Percentiles rank a stretch among this genome's conserved stretches.
These are phyloP conservation scores for Xylariaceae sp. DNA, from an alignment of 2,329 filamentous ascomycete genomes.

Conservation along the genomic window DNA sequence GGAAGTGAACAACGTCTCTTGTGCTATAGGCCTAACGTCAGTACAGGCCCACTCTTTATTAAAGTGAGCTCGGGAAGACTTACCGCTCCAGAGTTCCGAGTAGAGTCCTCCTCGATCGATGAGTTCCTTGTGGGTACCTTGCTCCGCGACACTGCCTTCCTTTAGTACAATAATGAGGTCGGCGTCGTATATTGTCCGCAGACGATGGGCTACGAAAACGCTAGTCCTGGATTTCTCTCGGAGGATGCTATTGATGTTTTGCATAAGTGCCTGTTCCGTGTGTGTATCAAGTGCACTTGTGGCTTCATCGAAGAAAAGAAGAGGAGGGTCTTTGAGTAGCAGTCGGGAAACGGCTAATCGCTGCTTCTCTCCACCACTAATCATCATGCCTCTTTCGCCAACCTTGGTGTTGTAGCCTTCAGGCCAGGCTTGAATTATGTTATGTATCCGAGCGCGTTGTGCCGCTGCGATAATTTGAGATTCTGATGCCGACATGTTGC, in stretches of 20 bases:
- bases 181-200: constrained; percentile 92
- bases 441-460: constrained; percentile 81
- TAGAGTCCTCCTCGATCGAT: constrained; percentile 82
- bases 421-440: constrained; percentile 78
- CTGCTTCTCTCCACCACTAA: constrained; percentile 93
- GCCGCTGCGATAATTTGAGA: constrained; percentile 80
- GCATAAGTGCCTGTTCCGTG: constrained; percentile 87
- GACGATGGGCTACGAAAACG: constrained; percentile 90
- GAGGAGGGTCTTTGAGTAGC: constrained; percentile 84
- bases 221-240: constrained; percentile 88
- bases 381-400: constrained; percentile 95
- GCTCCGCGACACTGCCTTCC: constrained; percentile 84
- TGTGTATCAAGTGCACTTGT: constrained; percentile 92
- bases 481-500: constrained; percentile 75
- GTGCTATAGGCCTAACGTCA: constrained; percentile 18
- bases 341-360: constrained; percentile 82
- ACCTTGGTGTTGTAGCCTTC: constrained; percentile 92
- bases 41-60: neutral
- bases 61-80: constrained; percentile 45
- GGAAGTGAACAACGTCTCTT: constrained; percentile 24
- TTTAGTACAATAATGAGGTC: constrained; percentile 91
- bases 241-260: constrained; percentile 91
- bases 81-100: constrained; percentile 87
- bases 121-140: constrained; percentile 84
- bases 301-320: constrained; percentile 95